Evolutionary conservation across 2,329 filamentous ascomycete genomes (phyloP), one percentile per base, ranked within the genome.

Genomic region (Blastomyces gilchristii): DNA sequence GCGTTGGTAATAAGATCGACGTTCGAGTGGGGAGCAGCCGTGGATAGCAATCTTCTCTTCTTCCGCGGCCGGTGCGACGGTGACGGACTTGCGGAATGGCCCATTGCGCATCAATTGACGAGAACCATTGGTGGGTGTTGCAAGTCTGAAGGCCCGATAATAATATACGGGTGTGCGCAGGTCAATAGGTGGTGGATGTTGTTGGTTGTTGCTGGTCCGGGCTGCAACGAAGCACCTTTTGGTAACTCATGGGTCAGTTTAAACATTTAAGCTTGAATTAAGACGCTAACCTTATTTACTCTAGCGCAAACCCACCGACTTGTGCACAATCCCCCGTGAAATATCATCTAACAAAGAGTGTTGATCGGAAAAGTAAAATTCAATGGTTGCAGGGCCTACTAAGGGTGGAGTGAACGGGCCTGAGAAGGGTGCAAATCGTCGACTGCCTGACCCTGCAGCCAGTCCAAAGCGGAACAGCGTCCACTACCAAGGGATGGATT

Each of bases 1-100:
- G 74, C 64, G 65, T 82, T 78, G 64, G 80, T 60, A 41, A 76
- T 74, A 57, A 79, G 70, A 64, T 77, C 72, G 65, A 76, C 75
- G 63, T 77, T 77, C 41, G 75, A 75, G 63, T 73, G 73, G 50
- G 73, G 70, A 60, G 71, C 69, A 25, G 69, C 68, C 34, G 68
- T 60, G 47, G 65, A 62, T 4, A 71, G 60, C 49, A 71, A 64
- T 69, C 75, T 79, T 69, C 73, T 74, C 74, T 78, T 80, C 71
- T 78, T 79, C 57, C 78, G 76, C 28, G 78, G 77, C 54, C 77
- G 76, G 66, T 78, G 72, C 22, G 74, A 71, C 53, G 73, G 68
- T 34, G 68, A 68, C 7, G 69, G 65, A 62, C 71, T 50, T 66
- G 54, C 69, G 66, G 73, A 74, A 72, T 53, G 56, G 62, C 66